Conservation (phyloP, 2,329 filamentous ascomycete genomes). For the Thermoascus crustaceus region DNA sequence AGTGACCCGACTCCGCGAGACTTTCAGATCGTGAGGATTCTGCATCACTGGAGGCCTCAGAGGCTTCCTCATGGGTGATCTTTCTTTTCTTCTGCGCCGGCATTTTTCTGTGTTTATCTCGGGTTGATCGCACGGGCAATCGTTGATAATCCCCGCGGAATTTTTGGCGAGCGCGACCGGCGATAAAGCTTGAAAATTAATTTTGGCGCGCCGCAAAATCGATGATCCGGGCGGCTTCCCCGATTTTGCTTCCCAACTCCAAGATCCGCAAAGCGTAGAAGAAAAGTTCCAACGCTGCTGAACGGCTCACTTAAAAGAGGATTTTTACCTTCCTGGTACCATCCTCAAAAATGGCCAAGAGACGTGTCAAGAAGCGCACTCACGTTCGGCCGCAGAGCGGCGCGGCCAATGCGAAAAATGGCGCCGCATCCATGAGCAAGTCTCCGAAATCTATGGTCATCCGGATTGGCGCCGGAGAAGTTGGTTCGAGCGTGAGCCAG, state of each 20-base stretch:
- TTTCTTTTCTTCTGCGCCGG: slow-evolving; percentile 34
- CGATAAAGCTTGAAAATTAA: slow-evolving; percentile 18
- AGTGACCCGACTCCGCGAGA: slow-evolving; percentile 5
- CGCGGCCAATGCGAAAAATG: slow-evolving; percentile 42
- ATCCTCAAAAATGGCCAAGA: slow-evolving; percentile 59
- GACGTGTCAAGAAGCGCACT: slow-evolving; percentile 80
- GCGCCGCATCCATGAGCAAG: slow-evolving; percentile 55
- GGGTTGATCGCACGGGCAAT: slow-evolving; percentile 3
- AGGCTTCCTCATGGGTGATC: slow-evolving; percentile 19
- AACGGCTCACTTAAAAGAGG: slow-evolving; percentile 5
- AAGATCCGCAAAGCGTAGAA: too few relatives aligned
- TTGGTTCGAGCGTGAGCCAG: slow-evolving; percentile 85
- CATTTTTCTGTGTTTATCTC: slow-evolving; percentile 22
- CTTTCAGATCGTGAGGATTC: slow-evolving; percentile 14
- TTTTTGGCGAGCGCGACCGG: slow-evolving; percentile 3
- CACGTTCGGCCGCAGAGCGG: slow-evolving; percentile 61
- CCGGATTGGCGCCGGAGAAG: slow-evolving; percentile 86
- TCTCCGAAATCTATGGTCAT: slow-evolving; percentile 97
- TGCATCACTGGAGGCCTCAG: slow-evolving; percentile 14
- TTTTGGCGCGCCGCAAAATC: slow-evolving; percentile 27
- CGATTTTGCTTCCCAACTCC: slow-evolving; percentile 25
- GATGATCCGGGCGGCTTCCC: slow-evolving; percentile 27
- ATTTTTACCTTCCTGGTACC: not conserved
- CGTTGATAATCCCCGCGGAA: slow-evolving; percentile 9
- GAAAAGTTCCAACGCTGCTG: slow-evolving; percentile 16